Evolutionary conservation across 768 basidiomycete genomes (phyloP), one percentile per base, ranked within the genome.

Genomic region (Serendipita vermifera): DNA sequence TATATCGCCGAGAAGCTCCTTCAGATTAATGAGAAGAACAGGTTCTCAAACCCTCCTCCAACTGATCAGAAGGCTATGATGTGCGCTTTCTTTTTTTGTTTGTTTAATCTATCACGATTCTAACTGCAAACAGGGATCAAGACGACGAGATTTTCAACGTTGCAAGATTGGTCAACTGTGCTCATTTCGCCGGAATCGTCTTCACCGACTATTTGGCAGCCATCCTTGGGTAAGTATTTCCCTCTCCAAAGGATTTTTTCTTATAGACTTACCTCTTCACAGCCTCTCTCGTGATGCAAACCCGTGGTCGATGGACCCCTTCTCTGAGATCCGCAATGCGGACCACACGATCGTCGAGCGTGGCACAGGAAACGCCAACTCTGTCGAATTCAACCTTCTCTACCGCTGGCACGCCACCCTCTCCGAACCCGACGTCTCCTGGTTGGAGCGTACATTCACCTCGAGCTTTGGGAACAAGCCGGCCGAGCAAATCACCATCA

Each of bases 61-160:
- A 31, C 24, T 15, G 46, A 51, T 20, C 9, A 51, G 22, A 20
- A 51, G 29, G 46, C 46, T 26, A 41, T 6, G 39, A n/a, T 6
- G 39, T 41, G 39, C 36, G 36, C 17, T 38, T 17, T 17, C 17
- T 38, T 38, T 17, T 38, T 38, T 38, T 17, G 17, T 38, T 38
- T 38, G 13, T 17, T 13, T n/a, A n/a, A n/a, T n/a, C n/a, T n/a
- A 13, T 38, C 17, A 13, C 36, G 17, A 13, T 38, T 38, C 17
- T 11, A 17, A 38, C 24, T 38, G 41, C 26, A n/a, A n/a, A n/a
- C n/a, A 33, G 26, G 26, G 40, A 15, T 17, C 66, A 85, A 62
- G 83, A 85, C 46, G 80, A 85, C 59, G 83, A 88, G 57, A 74
- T 91, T n/a, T 91, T 90, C 78, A 83, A 89, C 65, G 86, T 78